Percentiles rank a stretch among this genome's conserved stretches.
phyloP scores from a whole-genome alignment of 352 stramenopile genomes.

The Thraustochytrium sp. region DNA sequence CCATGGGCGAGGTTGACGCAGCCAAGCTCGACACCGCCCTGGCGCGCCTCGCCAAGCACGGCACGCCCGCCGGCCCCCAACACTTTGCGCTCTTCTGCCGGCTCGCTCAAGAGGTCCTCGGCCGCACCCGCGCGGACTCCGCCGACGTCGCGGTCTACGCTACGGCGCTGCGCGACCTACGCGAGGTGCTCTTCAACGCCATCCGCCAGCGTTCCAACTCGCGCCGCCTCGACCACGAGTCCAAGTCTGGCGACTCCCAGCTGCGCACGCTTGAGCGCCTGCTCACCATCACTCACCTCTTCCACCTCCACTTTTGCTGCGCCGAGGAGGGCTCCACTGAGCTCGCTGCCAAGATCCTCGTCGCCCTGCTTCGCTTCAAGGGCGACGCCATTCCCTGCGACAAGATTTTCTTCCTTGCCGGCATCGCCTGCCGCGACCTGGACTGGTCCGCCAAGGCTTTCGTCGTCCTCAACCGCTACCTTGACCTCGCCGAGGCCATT shows the following conservation, averaged over 20 bases:
- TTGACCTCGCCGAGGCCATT: constrained; percentile 87
- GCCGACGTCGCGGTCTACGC: neutral
- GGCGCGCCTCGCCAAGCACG: constrained; percentile 66
- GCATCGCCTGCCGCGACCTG: constrained; percentile 65
- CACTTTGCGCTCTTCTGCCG: constrained; percentile 49
- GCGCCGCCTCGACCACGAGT: constrained; percentile 56
- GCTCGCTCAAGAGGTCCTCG: constrained; percentile 55
- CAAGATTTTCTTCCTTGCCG: constrained; percentile 88
- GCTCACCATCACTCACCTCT: constrained; percentile 59
- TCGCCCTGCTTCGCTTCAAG: constrained; percentile 76
- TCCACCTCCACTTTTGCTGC: constrained; percentile 47
- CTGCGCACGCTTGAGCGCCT: constrained; percentile 63
- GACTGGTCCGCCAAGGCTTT: constrained; percentile 84
- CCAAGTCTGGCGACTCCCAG: constrained; percentile 54
- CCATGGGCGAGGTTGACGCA: constrained; percentile 46
- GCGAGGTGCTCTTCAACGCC: constrained; percentile 52
- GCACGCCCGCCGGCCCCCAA: constrained; percentile 53
- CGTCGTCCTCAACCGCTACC: constrained; percentile 88
- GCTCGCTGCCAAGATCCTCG: constrained; percentile 51
- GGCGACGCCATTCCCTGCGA: constrained; percentile 68
- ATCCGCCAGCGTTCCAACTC: neutral
- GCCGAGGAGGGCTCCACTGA: constrained; percentile 45
- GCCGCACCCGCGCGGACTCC: constrained; percentile 35
- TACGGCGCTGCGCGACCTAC: constrained; percentile 41
- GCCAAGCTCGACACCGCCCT: constrained; percentile 61